A percentile compares a stretch with the other conserved stretches of the same genome.
Conservation (phyloP, 352 stramenopile genomes). For the Pythium folliculosum region DNA sequence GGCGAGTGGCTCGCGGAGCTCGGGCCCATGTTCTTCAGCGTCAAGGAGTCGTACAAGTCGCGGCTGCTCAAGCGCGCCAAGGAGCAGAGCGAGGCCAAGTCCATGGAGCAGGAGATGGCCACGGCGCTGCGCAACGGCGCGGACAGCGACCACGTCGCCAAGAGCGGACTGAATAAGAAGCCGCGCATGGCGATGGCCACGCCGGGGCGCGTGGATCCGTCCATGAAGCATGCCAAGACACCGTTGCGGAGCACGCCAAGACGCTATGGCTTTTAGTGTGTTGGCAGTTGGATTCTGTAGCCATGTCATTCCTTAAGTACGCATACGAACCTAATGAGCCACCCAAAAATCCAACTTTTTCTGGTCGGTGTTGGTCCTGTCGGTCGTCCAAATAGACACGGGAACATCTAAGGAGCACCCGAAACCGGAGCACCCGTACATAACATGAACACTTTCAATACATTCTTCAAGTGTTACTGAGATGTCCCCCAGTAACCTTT, state of each 20-base stretch:
- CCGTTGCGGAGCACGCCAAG: constrained; percentile 52
- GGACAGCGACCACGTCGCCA: constrained; percentile 9
- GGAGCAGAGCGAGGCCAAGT: constrained; percentile 59
- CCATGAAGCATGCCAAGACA: constrained; percentile 39
- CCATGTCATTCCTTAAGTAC: constrained; percentile 15
- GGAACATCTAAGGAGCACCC: no score
- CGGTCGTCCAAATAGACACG: no score
- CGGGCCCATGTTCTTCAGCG: constrained; percentile 99
- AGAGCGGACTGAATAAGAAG: constrained; percentile 44
- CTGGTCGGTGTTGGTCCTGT: neutral
- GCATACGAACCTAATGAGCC: constrained; percentile 8
- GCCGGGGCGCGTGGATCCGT: constrained; percentile 41
- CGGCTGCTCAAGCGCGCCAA: constrained; percentile 90
- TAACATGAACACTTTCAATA: no score
- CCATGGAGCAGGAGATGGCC: constrained; percentile 89
- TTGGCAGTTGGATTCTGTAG: neutral
- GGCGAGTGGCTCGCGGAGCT: constrained; percentile 99
- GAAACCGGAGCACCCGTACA: no score
- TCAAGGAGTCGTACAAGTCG: constrained; percentile 97
- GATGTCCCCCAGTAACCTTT: no score
- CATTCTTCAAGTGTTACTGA: no score
- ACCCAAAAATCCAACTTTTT: constrained; percentile 19
- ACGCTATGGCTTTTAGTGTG: constrained; percentile 22
- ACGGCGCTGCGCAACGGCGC: constrained; percentile 49
- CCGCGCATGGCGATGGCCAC: constrained; percentile 65